Base-by-base conservation (phyloP, 2,329 filamentous ascomycete species). In the Aspergillus candidus region DNA sequence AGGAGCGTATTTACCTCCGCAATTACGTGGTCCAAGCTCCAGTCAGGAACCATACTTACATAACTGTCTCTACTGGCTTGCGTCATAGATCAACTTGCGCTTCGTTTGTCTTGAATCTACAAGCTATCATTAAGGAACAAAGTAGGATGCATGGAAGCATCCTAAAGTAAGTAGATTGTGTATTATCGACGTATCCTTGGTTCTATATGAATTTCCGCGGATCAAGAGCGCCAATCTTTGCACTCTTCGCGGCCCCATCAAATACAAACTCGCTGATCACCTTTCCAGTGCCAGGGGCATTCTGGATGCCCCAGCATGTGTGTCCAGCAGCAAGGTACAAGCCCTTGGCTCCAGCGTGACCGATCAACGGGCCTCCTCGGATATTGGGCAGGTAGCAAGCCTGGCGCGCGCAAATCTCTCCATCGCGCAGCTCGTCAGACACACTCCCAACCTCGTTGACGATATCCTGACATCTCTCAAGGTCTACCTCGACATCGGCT, bases 221-320 rank as follows among this genome's bases (percentile, higher is more conserved):
- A 63, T 90, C 83, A 51, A 91, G 63, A 32, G 74, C 77, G 1
- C 71, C 71, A 27, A 89, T 74, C 49, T 82, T 75, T 4, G 85
- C 83, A 54, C 84, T 89, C 58, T 67, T 82, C 1, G 83, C 78
- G 47, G 71, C 67, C 1, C 86, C 86, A 43, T 90, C 86, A 57
- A 90, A 81, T 2, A 93, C 70, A 66, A 86, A 81, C 65, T 91
- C 86, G 32, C 84, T 84, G 72, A 93, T 84, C 32, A 91, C 65
- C 67, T 83, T 87, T 4, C 87, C 87, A 6, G 91, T 97, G 1
- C 78, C 93, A 1, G 91, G 90, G 1, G 83, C 88, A 69, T 98
- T 97, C 70, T 97, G 91, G 15, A 98, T 95, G 0, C 93, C 93
- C 93, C 93, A 98, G 70, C 91, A 97, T 1, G 89, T 95, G 72